Evolutionary conservation across 2,329 filamentous ascomycete species (phyloP), one percentile per base, ranked within the genome.

Genomic region (Epichloe uncinata): DNA sequence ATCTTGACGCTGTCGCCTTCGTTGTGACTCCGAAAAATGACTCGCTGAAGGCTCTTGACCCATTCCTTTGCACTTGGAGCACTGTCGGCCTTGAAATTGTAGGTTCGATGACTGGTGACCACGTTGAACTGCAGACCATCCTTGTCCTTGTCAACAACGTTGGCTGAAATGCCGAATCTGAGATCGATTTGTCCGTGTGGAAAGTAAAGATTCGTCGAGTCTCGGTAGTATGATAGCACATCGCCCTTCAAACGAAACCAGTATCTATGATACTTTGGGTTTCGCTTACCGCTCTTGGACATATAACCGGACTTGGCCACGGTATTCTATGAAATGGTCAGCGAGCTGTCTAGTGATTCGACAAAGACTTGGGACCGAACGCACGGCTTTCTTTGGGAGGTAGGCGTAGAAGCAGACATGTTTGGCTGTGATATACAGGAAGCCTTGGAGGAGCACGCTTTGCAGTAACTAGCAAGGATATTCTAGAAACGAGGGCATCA

Each of bases 321-420:
- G 49, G 82, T 75, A 57, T 86, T 80, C 76, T 87, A 63, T 36
- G 22, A 6, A 15, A 5, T 33, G 4, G 37, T 63, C n/a, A 64
- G 58, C 46, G 33, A 38, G n/a, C 37, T 42, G 7, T 16, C 13
- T 9, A 11, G n/a, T 12, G 18, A 16, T 15, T 3, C 34, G 8
- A 40, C 22, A 43, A 16, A 16, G 30, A n/a, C 12, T 36, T 16
- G n/a, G 42, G 26, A 16, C 2, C 8, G 26, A 20, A 61, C 82
- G 67, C 73, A 86, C 85, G 47, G 85, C 81, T 73, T 93, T 95
- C 72, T 89, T 94, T 6, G 89, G 89, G n/a, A 97, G 76, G 63
- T 96, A 96, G 38, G 93, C 89, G 63, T 96, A 97, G 65, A 97
- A 98, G 68, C 90, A 96, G 53, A 97, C 85, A 63, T 98, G 93